A percentile compares a stretch with the other conserved stretches of the same genome.
phyloP scores from a whole-genome alignment of 208 protist species.

The Trypanosoma lewisi region DNA sequence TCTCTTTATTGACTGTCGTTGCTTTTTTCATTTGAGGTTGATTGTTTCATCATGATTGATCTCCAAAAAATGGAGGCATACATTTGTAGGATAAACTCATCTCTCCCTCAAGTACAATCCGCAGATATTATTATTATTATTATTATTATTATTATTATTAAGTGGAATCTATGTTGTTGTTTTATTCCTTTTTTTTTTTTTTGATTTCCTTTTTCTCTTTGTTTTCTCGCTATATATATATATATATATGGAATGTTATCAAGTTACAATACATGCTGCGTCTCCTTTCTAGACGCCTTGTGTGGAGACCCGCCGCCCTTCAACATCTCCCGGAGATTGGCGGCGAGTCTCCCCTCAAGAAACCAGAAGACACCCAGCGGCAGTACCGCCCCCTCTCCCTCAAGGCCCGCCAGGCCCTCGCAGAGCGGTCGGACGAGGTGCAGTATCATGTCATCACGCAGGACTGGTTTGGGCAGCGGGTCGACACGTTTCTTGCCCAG shows the following conservation, averaged over 20 bases:
- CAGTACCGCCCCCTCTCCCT: conserved; percentile 71
- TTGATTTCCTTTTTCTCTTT: conserved; percentile 10
- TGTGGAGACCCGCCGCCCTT: conserved; percentile 44
- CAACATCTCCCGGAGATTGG: conserved; percentile 40
- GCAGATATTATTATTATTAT: too few relatives aligned
- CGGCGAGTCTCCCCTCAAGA: conserved; percentile 13
- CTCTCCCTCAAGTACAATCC: too few relatives aligned
- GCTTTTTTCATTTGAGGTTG: neutral
- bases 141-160: too few relatives aligned
- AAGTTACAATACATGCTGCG: conserved; percentile 23
- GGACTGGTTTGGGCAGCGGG: conserved; percentile 86
- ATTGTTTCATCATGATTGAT: conserved; percentile 8
- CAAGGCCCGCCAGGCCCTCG: conserved; percentile 59
- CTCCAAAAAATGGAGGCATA: too few relatives aligned
- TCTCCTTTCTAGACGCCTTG: conserved; percentile 11
- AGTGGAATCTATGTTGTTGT: too few relatives aligned
- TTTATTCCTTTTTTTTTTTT: conserved; percentile 5
- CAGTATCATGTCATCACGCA: conserved; percentile 88
- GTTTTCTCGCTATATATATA: too few relatives aligned
- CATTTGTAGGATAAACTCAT: too few relatives aligned
- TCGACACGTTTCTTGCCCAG: conserved; percentile 80
- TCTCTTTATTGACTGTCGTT: neutral
- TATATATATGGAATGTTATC: neutral
- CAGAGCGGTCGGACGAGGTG: conserved; percentile 47
- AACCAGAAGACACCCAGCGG: conserved; percentile 46